phyloP scores from a whole-genome alignment of 78 protist species.

The Trichosphaerium sp. region DNA sequence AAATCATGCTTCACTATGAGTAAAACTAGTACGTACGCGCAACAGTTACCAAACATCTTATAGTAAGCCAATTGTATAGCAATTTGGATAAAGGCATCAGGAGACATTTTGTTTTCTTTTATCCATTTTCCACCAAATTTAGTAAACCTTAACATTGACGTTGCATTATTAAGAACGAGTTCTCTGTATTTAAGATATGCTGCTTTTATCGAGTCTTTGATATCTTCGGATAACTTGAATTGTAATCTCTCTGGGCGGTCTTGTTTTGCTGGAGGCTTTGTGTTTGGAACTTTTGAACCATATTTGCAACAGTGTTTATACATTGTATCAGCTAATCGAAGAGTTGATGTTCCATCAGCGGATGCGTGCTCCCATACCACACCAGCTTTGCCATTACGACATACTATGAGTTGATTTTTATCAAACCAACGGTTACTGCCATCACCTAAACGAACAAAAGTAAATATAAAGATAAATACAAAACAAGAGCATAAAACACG shows the following conservation, averaged over 20 bases:
- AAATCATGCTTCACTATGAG: neutral
- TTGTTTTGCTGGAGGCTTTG: neutral
- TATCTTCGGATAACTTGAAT: neutral
- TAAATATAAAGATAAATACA: too few species aligned
- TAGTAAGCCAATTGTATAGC: conserved; percentile 42
- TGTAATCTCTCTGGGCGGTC: neutral
- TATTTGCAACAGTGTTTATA: neutral
- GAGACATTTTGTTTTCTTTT: conserved; percentile 6
- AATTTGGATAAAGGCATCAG: conserved; percentile 40
- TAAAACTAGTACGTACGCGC: neutral
- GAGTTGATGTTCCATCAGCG: neutral
- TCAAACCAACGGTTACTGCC: neutral
- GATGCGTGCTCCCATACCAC: neutral
- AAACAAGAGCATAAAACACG: too few species aligned
- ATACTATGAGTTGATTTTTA: neutral
- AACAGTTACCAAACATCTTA: conserved; percentile 3
- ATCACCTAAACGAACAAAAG: too few species aligned
- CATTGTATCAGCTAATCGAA: neutral
- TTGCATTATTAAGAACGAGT: neutral
- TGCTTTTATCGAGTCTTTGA: neutral
- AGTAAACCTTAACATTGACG: neutral
- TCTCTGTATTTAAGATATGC: neutral
- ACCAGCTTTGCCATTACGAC: neutral
- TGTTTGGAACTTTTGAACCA: neutral
- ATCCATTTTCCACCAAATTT: neutral